Percentiles rank a stretch among this genome's conserved stretches.
phyloP scores from a whole-genome alignment of 805 yeast genomes.

The Candida boleticola region DNA sequence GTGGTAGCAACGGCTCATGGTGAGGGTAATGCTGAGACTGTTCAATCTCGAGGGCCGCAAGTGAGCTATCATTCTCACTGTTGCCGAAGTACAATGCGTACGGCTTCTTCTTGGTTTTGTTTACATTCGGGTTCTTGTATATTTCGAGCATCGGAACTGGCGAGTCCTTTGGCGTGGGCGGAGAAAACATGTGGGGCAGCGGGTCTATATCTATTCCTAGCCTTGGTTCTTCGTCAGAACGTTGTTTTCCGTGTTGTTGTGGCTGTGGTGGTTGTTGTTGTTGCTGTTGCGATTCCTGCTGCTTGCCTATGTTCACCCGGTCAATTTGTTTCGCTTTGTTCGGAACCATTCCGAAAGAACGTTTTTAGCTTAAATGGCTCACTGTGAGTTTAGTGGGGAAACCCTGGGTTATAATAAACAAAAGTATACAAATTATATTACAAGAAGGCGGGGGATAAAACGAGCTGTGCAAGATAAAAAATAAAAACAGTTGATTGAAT shows the following conservation, averaged over 20 bases:
- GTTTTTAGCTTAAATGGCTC: no score
- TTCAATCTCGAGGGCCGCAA: neutral
- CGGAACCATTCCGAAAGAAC: no score
- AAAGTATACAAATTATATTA: no score
- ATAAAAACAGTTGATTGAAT: no score
- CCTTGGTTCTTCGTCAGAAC: neutral
- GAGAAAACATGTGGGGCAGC: neutral
- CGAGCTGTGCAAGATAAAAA: no score
- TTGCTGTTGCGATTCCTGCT: neutral
- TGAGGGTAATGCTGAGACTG: neutral
- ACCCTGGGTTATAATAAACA: no score
- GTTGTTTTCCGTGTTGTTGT: no score
- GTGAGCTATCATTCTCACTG: neutral
- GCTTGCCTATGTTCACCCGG: neutral
- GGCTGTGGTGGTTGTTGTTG: neutral
- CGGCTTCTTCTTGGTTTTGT: neutral
- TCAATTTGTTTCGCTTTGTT: no score
- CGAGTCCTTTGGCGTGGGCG: neutral
- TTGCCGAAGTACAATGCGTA: neutral
- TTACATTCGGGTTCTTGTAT: neutral
- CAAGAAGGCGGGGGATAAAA: no score
- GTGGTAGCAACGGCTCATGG: slow-evolving; percentile 3
- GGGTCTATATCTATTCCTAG: neutral
- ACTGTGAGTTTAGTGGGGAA: no score
- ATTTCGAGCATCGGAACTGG: neutral